Conservation (phyloP, 2,329 filamentous ascomycete genomes). For the Pseudocercospora pini-densiflorae region DNA sequence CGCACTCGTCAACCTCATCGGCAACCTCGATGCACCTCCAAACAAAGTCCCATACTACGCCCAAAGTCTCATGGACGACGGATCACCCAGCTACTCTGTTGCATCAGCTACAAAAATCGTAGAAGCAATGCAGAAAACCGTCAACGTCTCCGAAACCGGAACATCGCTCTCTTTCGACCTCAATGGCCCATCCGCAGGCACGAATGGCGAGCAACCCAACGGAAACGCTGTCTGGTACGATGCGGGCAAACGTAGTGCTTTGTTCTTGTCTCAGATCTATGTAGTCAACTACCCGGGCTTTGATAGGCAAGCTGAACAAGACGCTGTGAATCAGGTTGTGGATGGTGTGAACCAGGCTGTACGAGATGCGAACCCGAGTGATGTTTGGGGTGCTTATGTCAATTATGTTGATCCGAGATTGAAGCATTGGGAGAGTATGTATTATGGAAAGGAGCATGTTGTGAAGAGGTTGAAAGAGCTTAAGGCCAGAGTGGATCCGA, state of each 20-base stretch:
- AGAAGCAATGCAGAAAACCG: constrained; percentile 19
- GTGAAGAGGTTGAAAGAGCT: constrained; percentile 19
- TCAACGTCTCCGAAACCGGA: constrained; percentile 11
- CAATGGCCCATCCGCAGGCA: constrained; percentile 18
- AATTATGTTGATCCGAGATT: constrained; percentile 27
- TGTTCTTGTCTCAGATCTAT: constrained; percentile 27
- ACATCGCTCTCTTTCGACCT: constrained; percentile 27
- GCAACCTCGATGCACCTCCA: constrained; percentile 21
- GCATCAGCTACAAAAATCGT: constrained; percentile 10
- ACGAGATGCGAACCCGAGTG: constrained; percentile 9
- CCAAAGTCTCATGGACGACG: constrained; percentile 23
- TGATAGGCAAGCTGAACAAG: constrained; percentile 13
- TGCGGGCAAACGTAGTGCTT: constrained; percentile 19
- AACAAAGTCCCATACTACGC: constrained; percentile 25
- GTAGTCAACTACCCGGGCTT: constrained; percentile 20
- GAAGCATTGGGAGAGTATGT: constrained; percentile 18
- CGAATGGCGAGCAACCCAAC: constrained; percentile 23
- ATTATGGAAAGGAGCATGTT: constrained; percentile 17
- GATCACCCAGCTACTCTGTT: constrained; percentile 17
- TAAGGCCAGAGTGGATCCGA: constrained; percentile 19
- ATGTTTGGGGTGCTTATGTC: constrained; percentile 22
- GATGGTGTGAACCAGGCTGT: constrained; percentile 20
- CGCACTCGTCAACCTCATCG: constrained; percentile 23
- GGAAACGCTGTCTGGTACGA: constrained; percentile 18
- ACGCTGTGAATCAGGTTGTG: constrained; percentile 11